phyloP scores from a whole-genome alignment of 2,329 filamentous ascomycete genomes.

The Cadophora sp. region DNA sequence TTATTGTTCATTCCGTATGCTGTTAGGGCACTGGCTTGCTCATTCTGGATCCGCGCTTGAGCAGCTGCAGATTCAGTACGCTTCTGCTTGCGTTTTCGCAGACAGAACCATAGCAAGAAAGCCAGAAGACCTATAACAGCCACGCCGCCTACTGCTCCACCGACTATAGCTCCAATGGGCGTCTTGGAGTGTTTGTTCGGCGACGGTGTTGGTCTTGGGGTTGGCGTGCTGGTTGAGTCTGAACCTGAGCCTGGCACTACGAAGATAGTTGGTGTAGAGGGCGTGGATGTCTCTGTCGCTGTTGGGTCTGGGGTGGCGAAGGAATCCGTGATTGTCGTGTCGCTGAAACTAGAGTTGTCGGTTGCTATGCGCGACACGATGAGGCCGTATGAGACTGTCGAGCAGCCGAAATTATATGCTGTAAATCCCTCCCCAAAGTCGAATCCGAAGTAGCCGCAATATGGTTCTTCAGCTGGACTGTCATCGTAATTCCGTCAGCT shows the following conservation, averaged over 20 bases:
- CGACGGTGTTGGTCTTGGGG: not conserved
- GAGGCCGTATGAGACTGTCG: conserved; percentile 28
- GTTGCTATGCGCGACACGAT: conserved; percentile 27
- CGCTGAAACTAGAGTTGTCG: conserved; percentile 2
- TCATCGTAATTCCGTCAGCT: too few species aligned
- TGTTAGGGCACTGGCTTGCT: conserved; percentile 29
- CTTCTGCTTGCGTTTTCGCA: conserved; percentile 30
- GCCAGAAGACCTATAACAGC: conserved; percentile 23
- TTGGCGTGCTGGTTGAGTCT: not conserved
- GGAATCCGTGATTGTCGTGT: conserved; percentile 4
- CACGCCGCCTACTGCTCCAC: conserved; percentile 36
- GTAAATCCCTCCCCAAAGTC: conserved; percentile 28
- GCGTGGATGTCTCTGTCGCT: conserved; percentile 1
- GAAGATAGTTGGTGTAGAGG: conserved; percentile 3
- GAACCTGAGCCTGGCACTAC: conserved; percentile 11
- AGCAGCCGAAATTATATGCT: conserved; percentile 37
- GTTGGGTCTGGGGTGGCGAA: not conserved
- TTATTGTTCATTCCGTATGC: conserved; percentile 22
- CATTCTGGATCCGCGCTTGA: conserved; percentile 17
- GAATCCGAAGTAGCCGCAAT: conserved; percentile 39
- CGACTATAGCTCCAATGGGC: conserved; percentile 34
- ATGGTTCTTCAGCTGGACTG: conserved; percentile 26
- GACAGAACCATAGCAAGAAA: conserved; percentile 31
- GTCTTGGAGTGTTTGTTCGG: conserved; percentile 20
- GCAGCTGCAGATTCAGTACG: conserved; percentile 10